Base-by-base conservation (phyloP, 768 basidiomycete species). In the Lactarius quietus region DNA sequence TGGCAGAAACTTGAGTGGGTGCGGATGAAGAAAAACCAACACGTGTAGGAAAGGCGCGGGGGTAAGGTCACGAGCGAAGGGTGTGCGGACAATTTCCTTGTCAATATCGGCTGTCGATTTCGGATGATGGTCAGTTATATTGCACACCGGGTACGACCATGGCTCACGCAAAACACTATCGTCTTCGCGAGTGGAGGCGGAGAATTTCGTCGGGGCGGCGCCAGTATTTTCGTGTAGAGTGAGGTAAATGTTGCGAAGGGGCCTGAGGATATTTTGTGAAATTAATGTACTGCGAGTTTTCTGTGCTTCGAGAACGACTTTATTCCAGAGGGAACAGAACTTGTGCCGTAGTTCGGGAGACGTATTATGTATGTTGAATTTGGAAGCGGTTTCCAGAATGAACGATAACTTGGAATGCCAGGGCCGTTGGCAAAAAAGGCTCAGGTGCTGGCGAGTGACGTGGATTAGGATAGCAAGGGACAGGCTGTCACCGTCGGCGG, bases 401-500 rank as follows among this genome's bases (percentile, higher is more conserved):
- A 36, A n/a, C 23, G 43, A 36, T 7, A 38, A 31, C 17, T 14
- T 1, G 35, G 18, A 4, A 15, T 5, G 39, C 39, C 39, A 18
- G 17, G 3, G 6, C 39, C 18, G 17, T 18, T 41, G 4, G 18
- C 18, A 18, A 17, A 18, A 18, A 41, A 41, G 39, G 18, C 1
- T 3, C 20, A 61, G 20, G 61, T 26, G 3, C 29, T 36, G 61
- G 33, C 33, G 33, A 36, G 35, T 33, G 1, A 52, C 1, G 20
- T 33, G 48, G 35, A 63, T 57, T 8, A 58, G 20, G 29, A 38
- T 58, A 28, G 48, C 28, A 18, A 63, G 57, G 4, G 39, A 52
- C 2, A 63, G 23, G n/a, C 48, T 63, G 12, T 57, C 39, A 10
- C 41, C 62, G n/a, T 48, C 54, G 10, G 54, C 9, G 18, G 45